Percentiles rank a stretch among this genome's conserved stretches.
Evolutionary conservation across 2,329 filamentous ascomycete genomes (phyloP).

Genomic region (Rhytidhysteron rufulum): DNA sequence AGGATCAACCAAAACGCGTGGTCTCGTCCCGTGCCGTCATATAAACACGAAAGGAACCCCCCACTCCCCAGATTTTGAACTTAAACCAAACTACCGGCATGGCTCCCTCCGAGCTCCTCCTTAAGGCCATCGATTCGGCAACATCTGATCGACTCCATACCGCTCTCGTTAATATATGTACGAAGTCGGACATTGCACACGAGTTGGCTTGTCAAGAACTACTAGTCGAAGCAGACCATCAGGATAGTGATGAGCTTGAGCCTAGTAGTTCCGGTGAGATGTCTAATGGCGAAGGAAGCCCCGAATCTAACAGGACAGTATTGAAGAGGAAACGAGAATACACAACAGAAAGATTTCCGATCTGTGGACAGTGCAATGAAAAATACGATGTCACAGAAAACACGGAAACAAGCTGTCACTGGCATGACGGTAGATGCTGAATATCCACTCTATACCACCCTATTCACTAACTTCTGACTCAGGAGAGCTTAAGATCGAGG

Average conservation of each 20-base stretch:
- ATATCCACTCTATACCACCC: neutral
- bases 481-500: constrained; percentile 20
- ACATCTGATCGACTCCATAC: neutral
- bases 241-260: neutral
- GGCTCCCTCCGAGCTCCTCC: constrained; percentile 1
- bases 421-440: constrained; percentile 14
- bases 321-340: neutral
- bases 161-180: neutral
- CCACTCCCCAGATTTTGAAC: neutral
- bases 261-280: neutral
- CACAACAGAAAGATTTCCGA: constrained; percentile 7
- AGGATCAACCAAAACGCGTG: neutral
- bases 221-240: neutral
- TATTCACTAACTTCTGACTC: neutral
- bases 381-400: constrained; percentile 18
- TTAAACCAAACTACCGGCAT: neutral
- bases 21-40: neutral
- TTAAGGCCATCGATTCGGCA: neutral
- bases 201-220: neutral
- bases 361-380: constrained; percentile 17
- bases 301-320: neutral
- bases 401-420: constrained; percentile 10
- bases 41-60: too few species aligned
- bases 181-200: neutral
- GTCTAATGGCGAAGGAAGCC: neutral